phyloP scores from a whole-genome alignment of 2,329 filamentous ascomycete species.

The Colletotrichum lentis region DNA sequence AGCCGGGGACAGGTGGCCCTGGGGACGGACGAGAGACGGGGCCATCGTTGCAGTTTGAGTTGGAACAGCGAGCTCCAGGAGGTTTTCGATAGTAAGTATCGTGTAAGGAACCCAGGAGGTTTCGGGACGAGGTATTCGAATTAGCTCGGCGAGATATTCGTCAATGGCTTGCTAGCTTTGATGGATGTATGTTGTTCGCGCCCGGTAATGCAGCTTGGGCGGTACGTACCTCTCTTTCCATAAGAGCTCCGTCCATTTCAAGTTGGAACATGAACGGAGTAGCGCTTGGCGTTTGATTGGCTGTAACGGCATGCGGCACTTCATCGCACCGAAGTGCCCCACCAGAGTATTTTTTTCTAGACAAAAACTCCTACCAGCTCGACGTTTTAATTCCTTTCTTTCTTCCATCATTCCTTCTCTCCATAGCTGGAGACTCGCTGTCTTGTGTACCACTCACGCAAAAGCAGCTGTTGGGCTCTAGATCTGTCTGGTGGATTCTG shows the following conservation, averaged over 20 bases:
- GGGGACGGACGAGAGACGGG: conserved; percentile 64
- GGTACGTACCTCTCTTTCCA: background rate
- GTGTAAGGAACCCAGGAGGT: background rate
- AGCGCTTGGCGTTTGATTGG: conserved; percentile 1
- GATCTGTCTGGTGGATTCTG: background rate
- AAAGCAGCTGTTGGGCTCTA: background rate
- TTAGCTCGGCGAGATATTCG: background rate
- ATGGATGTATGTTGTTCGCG: background rate
- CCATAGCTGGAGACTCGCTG: conserved; percentile 14
- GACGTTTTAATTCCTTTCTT: background rate
- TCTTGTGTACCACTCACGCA: conserved; percentile 13
- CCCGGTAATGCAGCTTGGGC: background rate
- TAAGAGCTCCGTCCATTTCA: conserved; percentile 4
- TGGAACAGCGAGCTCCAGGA: background rate
- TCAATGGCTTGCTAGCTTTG: background rate
- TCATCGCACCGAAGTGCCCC: conserved; percentile 29
- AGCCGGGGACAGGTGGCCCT: conserved; percentile 63
- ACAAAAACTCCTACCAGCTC: conserved; percentile 27
- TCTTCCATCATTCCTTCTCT: conserved; percentile 4
- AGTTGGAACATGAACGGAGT: background rate
- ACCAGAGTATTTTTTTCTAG: conserved; percentile 8
- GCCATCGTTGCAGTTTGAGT: conserved; percentile 50
- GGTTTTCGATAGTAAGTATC: background rate
- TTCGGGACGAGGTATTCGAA: background rate
- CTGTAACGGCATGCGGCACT: conserved; percentile 17